Evolutionary conservation across 2,329 filamentous ascomycete genomes (phyloP), one percentile per base, ranked within the genome.

Genomic region (Apiospora aurea): DNA sequence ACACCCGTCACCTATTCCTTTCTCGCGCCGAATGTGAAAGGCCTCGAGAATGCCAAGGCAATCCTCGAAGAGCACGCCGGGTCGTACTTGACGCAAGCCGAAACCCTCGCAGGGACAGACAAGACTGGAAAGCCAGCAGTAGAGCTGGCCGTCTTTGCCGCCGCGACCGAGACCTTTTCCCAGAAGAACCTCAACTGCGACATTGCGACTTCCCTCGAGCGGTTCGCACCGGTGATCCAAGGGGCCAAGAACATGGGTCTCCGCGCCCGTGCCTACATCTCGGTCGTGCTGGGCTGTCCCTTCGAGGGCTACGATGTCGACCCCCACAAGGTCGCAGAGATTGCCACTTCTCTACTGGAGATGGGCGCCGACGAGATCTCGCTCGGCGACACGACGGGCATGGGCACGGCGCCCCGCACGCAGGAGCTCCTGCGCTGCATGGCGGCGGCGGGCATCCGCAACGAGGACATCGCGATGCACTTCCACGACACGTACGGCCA

Each of bases 341-440:
- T 93, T 64, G 92, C 93, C 0, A 88, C 85, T 73, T 90, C 86
- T 78, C 83, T 97, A 68, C 86, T 97, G 1, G 93, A 95, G 78
- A 93, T 96, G 86, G 95, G 95, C 24, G 95, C 94, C 26, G 94
- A 97, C 79, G 94, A 97, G 85, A 95, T 98, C 76, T 93, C 93
- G 1, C 88, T 97, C 0, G 95, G 94, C 8, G 95, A 97, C 79
- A 98, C 95, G 0, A 96, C 95, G 0, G 95, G 95, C 24, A 95
- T 97, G 88, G 95, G 95, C 44, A 97, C 94, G 0, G 79, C 78
- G 14, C 75, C 78, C 4, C 78, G 80, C 2, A 80, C 79, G 0
- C 77, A 79, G 71, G 79, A 86, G 72, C 80, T 91, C 7, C 79
- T 90, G 67, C 83, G 84, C 68, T 86, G 79, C 71, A 78, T 90